These are phyloP conservation scores for Elymus sibiricus DNA, from an alignment of 176 grass and related monocot species.

Conservation along the genomic window DNA sequence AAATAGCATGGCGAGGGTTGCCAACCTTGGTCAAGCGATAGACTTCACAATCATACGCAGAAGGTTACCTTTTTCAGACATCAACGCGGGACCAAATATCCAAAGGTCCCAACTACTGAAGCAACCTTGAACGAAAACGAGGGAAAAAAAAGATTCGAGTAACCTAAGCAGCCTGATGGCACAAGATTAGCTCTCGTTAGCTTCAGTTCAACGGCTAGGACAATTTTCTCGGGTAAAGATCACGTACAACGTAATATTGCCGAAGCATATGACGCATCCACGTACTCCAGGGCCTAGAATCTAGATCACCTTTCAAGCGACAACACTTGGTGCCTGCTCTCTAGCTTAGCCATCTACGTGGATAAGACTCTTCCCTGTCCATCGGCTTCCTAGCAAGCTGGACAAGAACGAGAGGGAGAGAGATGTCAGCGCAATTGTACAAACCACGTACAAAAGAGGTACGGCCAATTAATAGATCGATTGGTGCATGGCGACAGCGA, in stretches of 20 bases:
- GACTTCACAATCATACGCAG: no score
- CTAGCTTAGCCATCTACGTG: neutral
- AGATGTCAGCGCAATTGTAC: neutral
- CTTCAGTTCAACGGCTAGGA: neutral
- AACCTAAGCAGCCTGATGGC: no score
- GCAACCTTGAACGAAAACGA: no score
- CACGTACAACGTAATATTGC: neutral
- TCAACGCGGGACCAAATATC: no score
- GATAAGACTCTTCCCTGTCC: neutral
- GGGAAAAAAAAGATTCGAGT: no score
- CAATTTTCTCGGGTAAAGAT: neutral
- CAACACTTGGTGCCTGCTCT: neutral
- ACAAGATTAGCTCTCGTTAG: no score
- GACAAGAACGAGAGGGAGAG: neutral
- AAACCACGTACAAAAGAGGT: neutral
- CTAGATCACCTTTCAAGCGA: neutral
- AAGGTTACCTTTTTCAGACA: no score
- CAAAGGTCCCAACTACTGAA: no score
- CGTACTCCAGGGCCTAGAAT: neutral
- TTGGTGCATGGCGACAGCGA: neutral
- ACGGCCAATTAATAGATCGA: neutral
- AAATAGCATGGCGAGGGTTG: no score
- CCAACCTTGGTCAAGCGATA: no score
- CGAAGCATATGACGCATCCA: neutral
- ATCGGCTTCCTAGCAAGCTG: neutral